phyloP scores from a whole-genome alignment of 2,329 filamentous ascomycete species.

The Ophiostoma novo-ulmi region DNA sequence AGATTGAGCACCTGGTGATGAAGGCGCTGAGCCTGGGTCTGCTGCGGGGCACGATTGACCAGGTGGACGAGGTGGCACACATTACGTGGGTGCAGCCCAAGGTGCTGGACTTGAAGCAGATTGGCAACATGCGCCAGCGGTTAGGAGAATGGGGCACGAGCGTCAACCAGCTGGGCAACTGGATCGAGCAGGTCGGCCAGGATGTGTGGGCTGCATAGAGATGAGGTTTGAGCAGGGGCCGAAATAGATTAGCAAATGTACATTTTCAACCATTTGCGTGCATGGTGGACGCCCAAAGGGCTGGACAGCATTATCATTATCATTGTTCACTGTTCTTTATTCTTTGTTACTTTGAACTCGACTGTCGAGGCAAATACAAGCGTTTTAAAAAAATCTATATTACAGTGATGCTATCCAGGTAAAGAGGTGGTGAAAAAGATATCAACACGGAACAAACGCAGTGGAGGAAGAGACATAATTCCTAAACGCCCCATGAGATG shows the following conservation, averaged over 20 bases:
- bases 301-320: background rate
- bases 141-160: constrained; percentile 93
- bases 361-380: background rate
- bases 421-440: background rate
- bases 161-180: constrained; percentile 92
- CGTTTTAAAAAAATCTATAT: background rate
- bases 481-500: background rate
- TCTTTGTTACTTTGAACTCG: no score
- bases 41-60: constrained; percentile 87
- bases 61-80: constrained; percentile 87
- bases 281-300: background rate
- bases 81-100: constrained; percentile 99
- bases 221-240: background rate
- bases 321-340: background rate
- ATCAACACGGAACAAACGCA: background rate
- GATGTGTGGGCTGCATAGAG: constrained; percentile 83
- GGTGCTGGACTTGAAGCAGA: constrained; percentile 92
- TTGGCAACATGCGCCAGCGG: constrained; percentile 82
- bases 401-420: background rate
- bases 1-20: constrained; percentile 98
- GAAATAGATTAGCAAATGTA: constrained; percentile 8
- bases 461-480: background rate
- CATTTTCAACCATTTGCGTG: constrained; percentile 1
- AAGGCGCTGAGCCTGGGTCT: constrained; percentile 94
- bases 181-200: constrained; percentile 90